These are phyloP conservation scores for Boletus huronensis DNA, from an alignment of 768 basidiomycete species.

Conservation along the genomic window DNA sequence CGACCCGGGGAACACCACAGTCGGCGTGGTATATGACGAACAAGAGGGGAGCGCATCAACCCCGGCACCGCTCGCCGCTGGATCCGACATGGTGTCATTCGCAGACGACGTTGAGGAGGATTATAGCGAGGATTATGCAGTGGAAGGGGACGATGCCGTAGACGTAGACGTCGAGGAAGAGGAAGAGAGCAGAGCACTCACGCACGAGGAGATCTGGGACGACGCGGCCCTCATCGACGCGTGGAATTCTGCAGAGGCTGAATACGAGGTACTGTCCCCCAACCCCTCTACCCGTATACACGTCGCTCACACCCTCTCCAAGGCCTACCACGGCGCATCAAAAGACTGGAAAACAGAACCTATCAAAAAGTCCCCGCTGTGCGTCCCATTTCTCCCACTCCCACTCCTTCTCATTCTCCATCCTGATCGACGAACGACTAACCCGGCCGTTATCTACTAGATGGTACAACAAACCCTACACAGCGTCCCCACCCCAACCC, in stretches of 20 bases:
- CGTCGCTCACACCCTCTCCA: background rate
- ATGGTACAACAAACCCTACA: constrained; percentile 70
- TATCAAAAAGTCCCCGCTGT: constrained; percentile 72
- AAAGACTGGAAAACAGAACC: constrained; percentile 70
- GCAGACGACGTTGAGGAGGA: constrained; percentile 13
- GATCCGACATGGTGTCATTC: background rate
- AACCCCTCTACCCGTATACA: background rate
- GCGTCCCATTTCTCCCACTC: constrained; percentile 25
- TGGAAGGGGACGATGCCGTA: constrained; percentile 20
- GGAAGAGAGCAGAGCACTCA: constrained; percentile 53
- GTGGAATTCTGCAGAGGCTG: constrained; percentile 81
- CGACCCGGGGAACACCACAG: constrained; percentile 31
- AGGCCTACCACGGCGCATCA: constrained; percentile 64
- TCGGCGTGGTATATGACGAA: constrained; percentile 34
- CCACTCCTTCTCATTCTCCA: background rate
- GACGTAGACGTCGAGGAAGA: constrained; percentile 34
- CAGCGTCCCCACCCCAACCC: constrained; percentile 13
- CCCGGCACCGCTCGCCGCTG: background rate
- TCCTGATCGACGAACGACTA: background rate
- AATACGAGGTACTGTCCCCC: constrained; percentile 55
- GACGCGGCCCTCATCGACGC: constrained; percentile 80
- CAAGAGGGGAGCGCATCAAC: constrained; percentile 3
- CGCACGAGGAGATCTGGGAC: constrained; percentile 80
- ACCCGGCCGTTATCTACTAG: constrained; percentile 33
- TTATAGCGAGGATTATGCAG: constrained; percentile 20